These are phyloP conservation scores for Rosa chinensis DNA, from an alignment of 306 rosid species.

Conservation along the genomic window DNA sequence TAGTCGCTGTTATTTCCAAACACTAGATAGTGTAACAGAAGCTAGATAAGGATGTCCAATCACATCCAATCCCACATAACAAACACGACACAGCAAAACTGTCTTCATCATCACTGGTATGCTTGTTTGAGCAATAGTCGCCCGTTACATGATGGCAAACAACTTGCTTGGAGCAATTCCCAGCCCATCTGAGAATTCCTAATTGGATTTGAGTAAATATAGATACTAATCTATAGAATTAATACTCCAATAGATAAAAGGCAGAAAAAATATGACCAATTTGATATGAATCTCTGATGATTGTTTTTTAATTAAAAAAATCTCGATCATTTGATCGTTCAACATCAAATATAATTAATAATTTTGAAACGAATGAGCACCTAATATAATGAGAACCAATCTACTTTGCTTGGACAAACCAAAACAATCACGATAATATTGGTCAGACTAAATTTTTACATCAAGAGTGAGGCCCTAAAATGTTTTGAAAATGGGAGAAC, in stretches of 20 bases:
- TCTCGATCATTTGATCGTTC: neutral
- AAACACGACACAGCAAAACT: too few relatives aligned
- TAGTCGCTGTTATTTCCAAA: too few relatives aligned
- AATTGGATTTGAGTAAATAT: neutral
- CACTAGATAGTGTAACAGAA: too few relatives aligned
- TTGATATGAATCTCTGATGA: neutral
- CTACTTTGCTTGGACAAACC: slow-evolving; percentile 8
- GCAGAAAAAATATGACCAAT: neutral
- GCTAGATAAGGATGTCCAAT: too few relatives aligned
- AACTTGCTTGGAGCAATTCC: neutral
- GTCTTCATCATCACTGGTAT: too few relatives aligned
- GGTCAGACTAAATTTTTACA: slow-evolving; percentile 17
- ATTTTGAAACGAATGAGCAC: neutral
- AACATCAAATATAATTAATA: neutral
- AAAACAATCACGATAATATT: neutral
- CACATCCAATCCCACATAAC: too few relatives aligned
- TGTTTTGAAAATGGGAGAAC: neutral
- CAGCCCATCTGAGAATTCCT: neutral
- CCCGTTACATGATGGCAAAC: neutral
- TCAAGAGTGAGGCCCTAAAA: neutral
- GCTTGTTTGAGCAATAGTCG: too few relatives aligned
- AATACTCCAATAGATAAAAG: too few relatives aligned
- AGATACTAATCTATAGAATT: too few relatives aligned
- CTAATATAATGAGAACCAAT: neutral
- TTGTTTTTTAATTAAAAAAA: neutral